These are phyloP conservation scores for Aspergillus nanangensis DNA, from an alignment of 495 filamentous ascomycete species.

Conservation along the genomic window DNA sequence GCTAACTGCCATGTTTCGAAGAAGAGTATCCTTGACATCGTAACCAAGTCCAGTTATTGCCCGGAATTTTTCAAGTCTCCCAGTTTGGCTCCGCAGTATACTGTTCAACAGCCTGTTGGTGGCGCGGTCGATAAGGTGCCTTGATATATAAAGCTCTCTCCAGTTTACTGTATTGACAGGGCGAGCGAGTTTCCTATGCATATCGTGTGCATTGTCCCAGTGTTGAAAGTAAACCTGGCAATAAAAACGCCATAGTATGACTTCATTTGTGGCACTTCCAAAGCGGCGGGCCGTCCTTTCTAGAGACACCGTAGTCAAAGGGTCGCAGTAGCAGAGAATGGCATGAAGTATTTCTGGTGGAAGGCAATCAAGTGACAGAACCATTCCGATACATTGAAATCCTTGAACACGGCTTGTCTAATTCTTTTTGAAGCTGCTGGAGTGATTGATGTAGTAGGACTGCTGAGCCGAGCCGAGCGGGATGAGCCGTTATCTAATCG, in stretches of 20 bases:
- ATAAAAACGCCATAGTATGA: conserved; percentile 73
- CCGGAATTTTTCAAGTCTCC: conserved; percentile 64
- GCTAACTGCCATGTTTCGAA: conserved; percentile 55
- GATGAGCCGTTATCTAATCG: no score
- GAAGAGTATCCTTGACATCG: conserved; percentile 82
- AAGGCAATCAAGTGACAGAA: conserved; percentile 41
- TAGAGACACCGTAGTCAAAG: conserved; percentile 40
- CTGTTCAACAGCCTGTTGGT: conserved; percentile 60
- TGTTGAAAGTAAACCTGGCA: conserved; percentile 62
- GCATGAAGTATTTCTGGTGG: conserved; percentile 74
- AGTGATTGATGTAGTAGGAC: no score
- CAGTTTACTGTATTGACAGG: conserved; percentile 63
- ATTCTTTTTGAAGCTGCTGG: no score
- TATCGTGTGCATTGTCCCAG: conserved; percentile 67
- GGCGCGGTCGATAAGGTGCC: conserved; percentile 48
- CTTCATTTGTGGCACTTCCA: conserved; percentile 58
- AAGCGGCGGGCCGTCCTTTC: conserved; percentile 61
- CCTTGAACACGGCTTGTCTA: not conserved
- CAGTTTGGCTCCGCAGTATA: conserved; percentile 63
- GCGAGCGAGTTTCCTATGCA: conserved; percentile 50
- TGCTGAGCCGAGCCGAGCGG: no score
- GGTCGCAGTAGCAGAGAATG: conserved; percentile 58
- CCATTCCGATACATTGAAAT: conserved; percentile 26
- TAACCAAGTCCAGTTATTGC: conserved; percentile 68
- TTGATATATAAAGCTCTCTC: conserved; percentile 65